Conservation (phyloP, 2,329 filamentous ascomycete genomes). For the Cladorrhinum sp. region DNA sequence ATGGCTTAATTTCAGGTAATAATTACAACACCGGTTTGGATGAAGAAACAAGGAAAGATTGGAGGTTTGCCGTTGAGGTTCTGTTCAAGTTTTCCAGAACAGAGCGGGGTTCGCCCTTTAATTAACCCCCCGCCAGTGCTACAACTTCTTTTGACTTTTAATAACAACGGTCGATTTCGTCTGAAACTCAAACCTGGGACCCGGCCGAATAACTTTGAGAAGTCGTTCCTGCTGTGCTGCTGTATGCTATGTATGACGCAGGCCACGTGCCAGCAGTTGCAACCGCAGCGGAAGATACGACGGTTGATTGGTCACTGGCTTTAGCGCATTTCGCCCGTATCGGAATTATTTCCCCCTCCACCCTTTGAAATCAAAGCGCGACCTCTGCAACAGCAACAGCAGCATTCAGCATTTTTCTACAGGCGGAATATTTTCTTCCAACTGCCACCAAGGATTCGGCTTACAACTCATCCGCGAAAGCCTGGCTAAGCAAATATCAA, state of each 20-base stretch:
- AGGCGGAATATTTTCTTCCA: background rate
- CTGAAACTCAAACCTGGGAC: background rate
- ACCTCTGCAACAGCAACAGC: background rate
- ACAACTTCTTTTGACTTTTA: background rate
- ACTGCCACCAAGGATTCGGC: background rate
- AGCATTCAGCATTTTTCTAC: background rate
- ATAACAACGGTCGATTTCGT: background rate
- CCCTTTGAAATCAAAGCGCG: background rate
- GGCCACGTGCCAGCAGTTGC: background rate
- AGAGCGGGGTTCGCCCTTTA: background rate
- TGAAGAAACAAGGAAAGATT: background rate
- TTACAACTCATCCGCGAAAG: too few relatives aligned
- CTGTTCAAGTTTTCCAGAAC: background rate
- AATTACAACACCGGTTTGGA: too few relatives aligned
- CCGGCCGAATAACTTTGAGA: too few relatives aligned
- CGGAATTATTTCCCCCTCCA: background rate
- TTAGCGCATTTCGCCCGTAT: background rate
- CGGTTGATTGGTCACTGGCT: background rate
- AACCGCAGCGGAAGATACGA: background rate
- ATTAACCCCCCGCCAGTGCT: too few relatives aligned
- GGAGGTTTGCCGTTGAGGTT: background rate
- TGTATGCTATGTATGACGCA: background rate
- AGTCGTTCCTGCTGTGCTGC: too few relatives aligned
- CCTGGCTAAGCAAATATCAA: conserved; percentile 6
- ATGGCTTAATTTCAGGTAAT: too few relatives aligned